Conservation (phyloP, 129 eudicot species). For the Flaveria linearis region DNA sequence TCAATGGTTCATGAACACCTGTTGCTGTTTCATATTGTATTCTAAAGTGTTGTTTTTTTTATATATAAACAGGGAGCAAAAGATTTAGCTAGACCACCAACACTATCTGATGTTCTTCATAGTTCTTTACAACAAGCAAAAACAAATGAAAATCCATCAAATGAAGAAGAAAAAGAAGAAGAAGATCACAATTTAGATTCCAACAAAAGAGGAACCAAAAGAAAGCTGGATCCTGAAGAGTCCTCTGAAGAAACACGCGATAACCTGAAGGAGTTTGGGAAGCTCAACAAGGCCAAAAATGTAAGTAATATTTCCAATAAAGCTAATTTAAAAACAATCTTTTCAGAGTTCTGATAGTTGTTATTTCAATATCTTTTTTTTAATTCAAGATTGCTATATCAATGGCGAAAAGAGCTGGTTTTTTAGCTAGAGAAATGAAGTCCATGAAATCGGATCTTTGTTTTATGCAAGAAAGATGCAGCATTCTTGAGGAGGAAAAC, state of each 20-base stretch:
- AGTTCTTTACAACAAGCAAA: constrained; percentile 55
- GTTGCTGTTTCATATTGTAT: neutral
- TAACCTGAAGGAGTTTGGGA: constrained; percentile 42
- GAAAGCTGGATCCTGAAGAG: constrained; percentile 53
- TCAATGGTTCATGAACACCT: neutral
- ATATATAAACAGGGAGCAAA: constrained; percentile 69
- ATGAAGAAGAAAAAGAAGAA: constrained; percentile 12
- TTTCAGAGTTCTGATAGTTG: neutral
- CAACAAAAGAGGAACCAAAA: constrained; percentile 59
- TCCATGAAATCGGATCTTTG: constrained; percentile 76
- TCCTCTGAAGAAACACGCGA: constrained; percentile 27
- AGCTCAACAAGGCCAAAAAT: constrained; percentile 76
- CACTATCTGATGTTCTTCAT: constrained; percentile 70
- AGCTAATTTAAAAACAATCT: neutral
- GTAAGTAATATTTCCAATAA: constrained; percentile 38
- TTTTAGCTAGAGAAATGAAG: constrained; percentile 78
- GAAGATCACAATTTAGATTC: constrained; percentile 38
- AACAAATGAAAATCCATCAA: constrained; percentile 19
- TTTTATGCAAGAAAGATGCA: constrained; percentile 78
- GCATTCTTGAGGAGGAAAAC: constrained; percentile 85
- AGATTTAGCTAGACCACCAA: constrained; percentile 77
- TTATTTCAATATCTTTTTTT: neutral
- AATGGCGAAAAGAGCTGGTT: constrained; percentile 76
- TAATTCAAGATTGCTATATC: constrained; percentile 69
- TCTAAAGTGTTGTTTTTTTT: neutral